Percentiles rank a stretch among this genome's conserved stretches.
phyloP scores from a whole-genome alignment of 2,329 filamentous ascomycete species.

The Nannizziopsis barbatae region DNA sequence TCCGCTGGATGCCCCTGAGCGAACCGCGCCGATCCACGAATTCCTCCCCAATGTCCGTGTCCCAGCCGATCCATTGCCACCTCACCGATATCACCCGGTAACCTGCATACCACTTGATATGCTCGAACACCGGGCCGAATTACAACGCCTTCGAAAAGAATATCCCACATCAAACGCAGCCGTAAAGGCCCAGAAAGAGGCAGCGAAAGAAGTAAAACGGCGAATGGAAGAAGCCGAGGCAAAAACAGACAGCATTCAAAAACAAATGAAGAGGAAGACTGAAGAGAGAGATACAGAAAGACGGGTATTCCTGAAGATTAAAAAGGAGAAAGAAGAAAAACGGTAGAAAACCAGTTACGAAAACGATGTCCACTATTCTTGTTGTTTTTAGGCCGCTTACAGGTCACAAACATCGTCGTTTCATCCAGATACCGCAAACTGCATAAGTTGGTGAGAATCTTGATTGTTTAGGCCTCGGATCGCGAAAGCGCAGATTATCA shows the following conservation, averaged over 20 bases:
- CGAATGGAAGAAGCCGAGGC: conserved; percentile 29
- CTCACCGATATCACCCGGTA: conserved; percentile 30
- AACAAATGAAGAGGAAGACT: conserved; percentile 33
- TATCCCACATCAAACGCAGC: conserved; percentile 28
- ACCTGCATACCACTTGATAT: conserved; percentile 29
- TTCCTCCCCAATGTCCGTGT: conserved; percentile 31
- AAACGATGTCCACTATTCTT: neutral
- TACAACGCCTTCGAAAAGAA: conserved; percentile 29
- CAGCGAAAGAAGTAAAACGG: conserved; percentile 29
- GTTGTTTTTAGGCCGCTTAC: too few relatives aligned
- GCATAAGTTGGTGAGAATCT: too few relatives aligned
- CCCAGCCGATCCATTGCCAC: conserved; percentile 26
- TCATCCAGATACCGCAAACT: too few relatives aligned
- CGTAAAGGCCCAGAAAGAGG: conserved; percentile 29
- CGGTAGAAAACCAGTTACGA: neutral
- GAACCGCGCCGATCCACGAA: conserved; percentile 31
- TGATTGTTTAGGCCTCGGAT: too few relatives aligned
- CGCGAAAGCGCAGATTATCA: too few relatives aligned
- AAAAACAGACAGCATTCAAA: conserved; percentile 32
- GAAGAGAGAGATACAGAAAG: conserved; percentile 35
- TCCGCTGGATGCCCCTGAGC: conserved; percentile 27
- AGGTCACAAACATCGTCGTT: neutral
- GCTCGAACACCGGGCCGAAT: conserved; percentile 22
- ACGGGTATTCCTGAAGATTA: conserved; percentile 34
- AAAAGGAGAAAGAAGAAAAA: conserved; percentile 26